Evolutionary conservation across 768 basidiomycete genomes (phyloP), one percentile per base, ranked within the genome.

Genomic region (Podaxis sp.): DNA sequence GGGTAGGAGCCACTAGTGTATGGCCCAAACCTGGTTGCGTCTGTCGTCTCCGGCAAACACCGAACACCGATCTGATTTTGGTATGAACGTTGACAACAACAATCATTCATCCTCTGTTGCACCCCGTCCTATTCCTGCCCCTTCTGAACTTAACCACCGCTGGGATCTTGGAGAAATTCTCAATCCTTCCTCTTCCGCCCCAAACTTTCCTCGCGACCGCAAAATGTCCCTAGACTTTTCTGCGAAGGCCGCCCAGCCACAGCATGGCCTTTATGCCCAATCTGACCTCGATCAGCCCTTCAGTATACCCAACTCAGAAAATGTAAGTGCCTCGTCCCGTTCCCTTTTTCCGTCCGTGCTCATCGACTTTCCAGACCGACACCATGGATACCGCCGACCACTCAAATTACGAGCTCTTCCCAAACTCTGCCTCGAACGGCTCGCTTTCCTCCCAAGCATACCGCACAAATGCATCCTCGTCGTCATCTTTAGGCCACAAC

Each of bases 401-500:
- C 64, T 68, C 82, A 12, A 74, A 76, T 64, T 92, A 90, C 74
- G 85, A 88, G 72, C 73, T 92, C 56, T 90, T 90, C 74, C 78
- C 82, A 61, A 79, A 77, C 72, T 77, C 80, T 52, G 71, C 75
- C 26, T 70, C 69, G 4, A 67, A 71, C 63, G 64, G 67, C 65
- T 75, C 83, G 6, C 85, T 86, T 70, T 73, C 76, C 55, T 82
- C 84, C 51, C 79, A 84, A 63, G 85, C 88, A 68, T 90, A 90
- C 76, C 85, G 87, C 64, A 79, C 86, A 49, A 89, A 88, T 77
- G 86, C 87, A 36, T 87, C 88, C 56, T 89, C 89, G 0, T 86
- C 87, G 24, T 86, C 87, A 6, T 88, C 87, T n/a, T 78, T 88
- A 9, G 82, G 78, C n/a, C 83, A 82, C 51, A 74, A 72, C 64